Evolutionary conservation across 495 filamentous ascomycete genomes (phyloP), one percentile per base, ranked within the genome.

Genomic region (Wilcoxina mikolae): DNA sequence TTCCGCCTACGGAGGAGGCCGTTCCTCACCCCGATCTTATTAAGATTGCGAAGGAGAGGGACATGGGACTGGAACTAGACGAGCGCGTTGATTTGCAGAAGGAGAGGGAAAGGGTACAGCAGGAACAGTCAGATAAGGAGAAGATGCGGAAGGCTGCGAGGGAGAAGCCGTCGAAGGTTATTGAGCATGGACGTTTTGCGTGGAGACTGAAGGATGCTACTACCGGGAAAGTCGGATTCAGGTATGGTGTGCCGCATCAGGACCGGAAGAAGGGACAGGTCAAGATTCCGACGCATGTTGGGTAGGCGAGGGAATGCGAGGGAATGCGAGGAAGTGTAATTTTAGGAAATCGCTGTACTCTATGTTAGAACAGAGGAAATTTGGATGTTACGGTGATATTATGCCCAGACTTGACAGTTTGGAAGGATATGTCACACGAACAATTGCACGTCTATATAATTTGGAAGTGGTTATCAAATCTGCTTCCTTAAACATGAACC

Each of bases 11-110:
- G 4, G 93, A 98, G 59, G 71, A 79, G 44, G 82, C 86, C 62
- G 85, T 96, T 45, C 88, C 88, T 4, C 87, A 95, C 66, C 87
- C 90, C 1, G 83, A 94, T 61, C 72, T 96, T 39, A 73, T 94
- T 18, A 64, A 74, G 27, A 67, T 80, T 51, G 81, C 85, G 58
- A 71, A 68, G 52, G 76, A 78, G 50, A 56, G 68, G 44, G 23
- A 67, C 2, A 61, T 67, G 33, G 70, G 69, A 4, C 52, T 63
- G 56, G 65, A 68, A 44, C 39, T 31, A 50, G 29, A 67, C 2
- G 68, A 77, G 31, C 61, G 68, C 1, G 54, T 67, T 2, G 58
- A 68, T 25, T 67, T 70, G 11, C 68, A 80, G 47, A 65, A 69
- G 51, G 60, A 69, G 46, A 68, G 73, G 33, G 66, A 68, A 10